Evolutionary conservation across 192 early-diverging fungal genomes (phyloP).

Genomic region (Linnemannia zychae): DNA sequence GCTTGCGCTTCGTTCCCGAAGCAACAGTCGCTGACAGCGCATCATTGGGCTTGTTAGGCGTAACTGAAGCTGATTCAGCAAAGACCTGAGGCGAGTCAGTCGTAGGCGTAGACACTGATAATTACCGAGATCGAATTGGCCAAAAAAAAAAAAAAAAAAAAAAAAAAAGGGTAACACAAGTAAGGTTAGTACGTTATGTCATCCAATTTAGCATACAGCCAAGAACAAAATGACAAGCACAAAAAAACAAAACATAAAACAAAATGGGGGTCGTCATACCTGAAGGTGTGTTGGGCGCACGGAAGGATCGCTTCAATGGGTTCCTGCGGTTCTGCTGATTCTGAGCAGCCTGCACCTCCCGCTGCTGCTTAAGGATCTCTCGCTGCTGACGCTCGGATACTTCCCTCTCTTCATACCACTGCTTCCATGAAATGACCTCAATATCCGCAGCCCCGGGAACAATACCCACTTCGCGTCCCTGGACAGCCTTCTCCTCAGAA

Average conservation of each 20-base stretch:
- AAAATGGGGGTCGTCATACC: not conserved
- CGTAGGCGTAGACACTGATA: not conserved
- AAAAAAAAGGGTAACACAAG: not conserved
- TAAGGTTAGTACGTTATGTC: not conserved
- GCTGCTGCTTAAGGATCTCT: not conserved
- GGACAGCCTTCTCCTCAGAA: conserved; percentile 17
- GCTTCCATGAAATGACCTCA: conserved; percentile 51
- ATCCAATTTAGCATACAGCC: conserved; percentile 5
- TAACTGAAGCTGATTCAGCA: not conserved
- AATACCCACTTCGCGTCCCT: conserved; percentile 52
- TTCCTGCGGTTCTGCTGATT: not conserved
- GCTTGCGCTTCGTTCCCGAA: not conserved
- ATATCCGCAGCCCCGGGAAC: conserved; percentile 57
- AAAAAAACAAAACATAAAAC: not conserved
- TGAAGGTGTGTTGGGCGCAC: not conserved
- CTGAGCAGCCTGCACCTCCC: not conserved
- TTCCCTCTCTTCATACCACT: conserved; percentile 49
- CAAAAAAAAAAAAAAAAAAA: not conserved
- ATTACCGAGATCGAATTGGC: not conserved
- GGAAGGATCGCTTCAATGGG: not conserved
- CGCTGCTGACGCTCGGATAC: conserved; percentile 21
- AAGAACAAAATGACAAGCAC: conserved; percentile 6
- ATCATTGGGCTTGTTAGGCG: not conserved
- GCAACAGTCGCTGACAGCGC: not conserved
- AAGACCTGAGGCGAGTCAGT: not conserved